Evolutionary conservation across 1,284 basidiomycete species (phyloP).

Genomic region (Gymnopus androsaceus): DNA sequence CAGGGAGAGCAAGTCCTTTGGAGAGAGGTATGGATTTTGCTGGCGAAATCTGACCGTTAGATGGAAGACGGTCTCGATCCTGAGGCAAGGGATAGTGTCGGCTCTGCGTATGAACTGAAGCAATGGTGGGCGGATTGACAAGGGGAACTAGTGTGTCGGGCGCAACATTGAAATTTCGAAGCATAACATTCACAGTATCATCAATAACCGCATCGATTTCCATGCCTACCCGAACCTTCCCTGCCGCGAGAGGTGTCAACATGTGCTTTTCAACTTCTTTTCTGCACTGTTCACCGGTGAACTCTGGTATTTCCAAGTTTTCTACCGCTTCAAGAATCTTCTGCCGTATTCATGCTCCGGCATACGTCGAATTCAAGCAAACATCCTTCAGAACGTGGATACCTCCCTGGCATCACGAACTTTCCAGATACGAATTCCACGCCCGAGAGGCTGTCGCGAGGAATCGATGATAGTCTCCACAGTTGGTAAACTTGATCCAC

Average conservation of each 20-base stretch:
- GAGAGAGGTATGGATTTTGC: no score
- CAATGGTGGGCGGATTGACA: not conserved
- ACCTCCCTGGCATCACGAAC: not conserved
- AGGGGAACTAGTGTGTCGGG: not conserved
- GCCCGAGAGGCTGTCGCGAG: not conserved
- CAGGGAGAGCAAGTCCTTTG: no score
- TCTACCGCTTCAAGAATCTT: not conserved
- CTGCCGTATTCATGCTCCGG: not conserved
- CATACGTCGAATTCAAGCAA: not conserved
- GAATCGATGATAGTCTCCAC: not conserved
- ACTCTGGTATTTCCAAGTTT: not conserved
- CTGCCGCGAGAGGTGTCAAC: not conserved
- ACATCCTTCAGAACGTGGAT: not conserved
- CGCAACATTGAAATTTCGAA: not conserved
- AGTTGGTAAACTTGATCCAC: not conserved
- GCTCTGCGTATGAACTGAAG: no score
- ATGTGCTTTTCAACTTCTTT: not conserved
- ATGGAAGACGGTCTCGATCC: not conserved
- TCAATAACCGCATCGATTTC: not conserved
- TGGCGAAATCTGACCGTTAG: no score
- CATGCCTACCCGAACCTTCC: not conserved
- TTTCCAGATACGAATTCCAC: slow-evolving; percentile 1
- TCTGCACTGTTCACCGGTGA: not conserved
- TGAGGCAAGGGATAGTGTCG: no score
- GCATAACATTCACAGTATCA: not conserved